A percentile compares a stretch with the other conserved stretches of the same genome.
These are phyloP conservation scores for Tricladium varicosporioides DNA, from an alignment of 2,329 filamentous ascomycete genomes.

Conservation along the genomic window DNA sequence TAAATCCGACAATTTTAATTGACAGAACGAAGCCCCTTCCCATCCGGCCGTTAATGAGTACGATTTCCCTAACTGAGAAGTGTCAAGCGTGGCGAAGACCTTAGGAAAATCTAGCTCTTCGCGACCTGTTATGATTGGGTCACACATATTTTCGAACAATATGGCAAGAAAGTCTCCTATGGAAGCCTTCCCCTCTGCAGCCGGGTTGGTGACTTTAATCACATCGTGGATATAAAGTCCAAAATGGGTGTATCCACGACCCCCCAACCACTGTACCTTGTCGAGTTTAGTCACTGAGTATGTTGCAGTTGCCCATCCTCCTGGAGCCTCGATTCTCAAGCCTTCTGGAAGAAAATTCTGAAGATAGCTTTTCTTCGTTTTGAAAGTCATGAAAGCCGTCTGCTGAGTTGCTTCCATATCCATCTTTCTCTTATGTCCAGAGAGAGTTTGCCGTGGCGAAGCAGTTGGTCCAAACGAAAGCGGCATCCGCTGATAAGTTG, in stretches of 20 bases:
- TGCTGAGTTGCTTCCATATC: constrained; percentile 15
- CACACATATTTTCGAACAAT: constrained; percentile 52
- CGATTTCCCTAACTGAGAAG: neutral
- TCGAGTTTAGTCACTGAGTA: constrained; percentile 42
- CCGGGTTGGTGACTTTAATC: constrained; percentile 44
- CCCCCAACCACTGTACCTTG: constrained; percentile 59
- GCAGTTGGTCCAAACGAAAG: constrained; percentile 32
- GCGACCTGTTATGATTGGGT: constrained; percentile 56
- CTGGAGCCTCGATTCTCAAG: constrained; percentile 30
- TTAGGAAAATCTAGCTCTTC: constrained; percentile 58
- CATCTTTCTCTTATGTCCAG: neutral
- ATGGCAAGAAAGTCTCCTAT: constrained; percentile 49
- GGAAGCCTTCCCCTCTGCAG: constrained; percentile 36
- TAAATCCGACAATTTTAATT: constrained; percentile 2
- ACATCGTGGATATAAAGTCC: constrained; percentile 62
- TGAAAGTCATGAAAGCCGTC: constrained; percentile 39
- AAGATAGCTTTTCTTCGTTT: constrained; percentile 38
- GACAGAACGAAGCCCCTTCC: constrained; percentile 21
- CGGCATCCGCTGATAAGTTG: constrained; percentile 43
- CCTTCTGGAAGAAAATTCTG: constrained; percentile 37
- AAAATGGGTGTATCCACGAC: constrained; percentile 54
- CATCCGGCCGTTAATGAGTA: constrained; percentile 20
- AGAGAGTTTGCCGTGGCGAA: constrained; percentile 19
- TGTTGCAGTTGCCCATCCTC: constrained; percentile 33
- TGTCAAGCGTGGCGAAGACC: constrained; percentile 36